These are phyloP conservation scores for Alternaria longipes DNA, from an alignment of 2,329 filamentous ascomycete genomes.

Conservation along the genomic window DNA sequence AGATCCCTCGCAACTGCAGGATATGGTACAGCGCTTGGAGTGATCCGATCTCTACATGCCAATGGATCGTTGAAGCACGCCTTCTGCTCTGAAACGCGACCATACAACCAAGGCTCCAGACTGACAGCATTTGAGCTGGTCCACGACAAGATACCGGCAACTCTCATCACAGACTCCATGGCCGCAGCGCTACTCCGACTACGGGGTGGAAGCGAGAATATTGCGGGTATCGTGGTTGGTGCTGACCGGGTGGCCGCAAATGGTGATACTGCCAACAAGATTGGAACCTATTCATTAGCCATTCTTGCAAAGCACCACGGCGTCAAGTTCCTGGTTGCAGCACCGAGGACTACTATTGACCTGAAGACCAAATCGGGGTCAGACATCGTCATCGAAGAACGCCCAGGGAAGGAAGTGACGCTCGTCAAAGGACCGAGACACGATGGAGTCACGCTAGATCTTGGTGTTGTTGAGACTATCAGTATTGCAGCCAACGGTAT, in stretches of 20 bases:
- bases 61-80: constrained; percentile 76
- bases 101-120: constrained; percentile 96
- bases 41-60: constrained; percentile 83
- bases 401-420: constrained; percentile 82
- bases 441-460: constrained; percentile 70
- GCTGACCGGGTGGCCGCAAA: constrained; percentile 96
- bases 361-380: constrained; percentile 78
- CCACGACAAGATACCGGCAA: constrained; percentile 89
- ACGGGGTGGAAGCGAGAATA: constrained; percentile 68
- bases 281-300: constrained; percentile 91
- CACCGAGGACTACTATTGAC: constrained; percentile 94
- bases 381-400: constrained; percentile 90
- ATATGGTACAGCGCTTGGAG: constrained; percentile 95
- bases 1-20: constrained; percentile 93
- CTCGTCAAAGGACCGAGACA: constrained; percentile 80
- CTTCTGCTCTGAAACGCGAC: constrained; percentile 95
- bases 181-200: constrained; percentile 82
- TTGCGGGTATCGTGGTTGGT: constrained; percentile 89
- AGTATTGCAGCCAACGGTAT: constrained; percentile 81
- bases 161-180: constrained; percentile 96
- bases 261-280: constrained; percentile 98
- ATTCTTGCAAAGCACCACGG: constrained; percentile 90
- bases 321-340: constrained; percentile 93
- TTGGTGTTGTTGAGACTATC: constrained; percentile 72
- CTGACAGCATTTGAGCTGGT: constrained; percentile 97